Evolutionary conservation across 2,329 filamentous ascomycete genomes (phyloP).

Genomic region (Diaporthe sp.): DNA sequence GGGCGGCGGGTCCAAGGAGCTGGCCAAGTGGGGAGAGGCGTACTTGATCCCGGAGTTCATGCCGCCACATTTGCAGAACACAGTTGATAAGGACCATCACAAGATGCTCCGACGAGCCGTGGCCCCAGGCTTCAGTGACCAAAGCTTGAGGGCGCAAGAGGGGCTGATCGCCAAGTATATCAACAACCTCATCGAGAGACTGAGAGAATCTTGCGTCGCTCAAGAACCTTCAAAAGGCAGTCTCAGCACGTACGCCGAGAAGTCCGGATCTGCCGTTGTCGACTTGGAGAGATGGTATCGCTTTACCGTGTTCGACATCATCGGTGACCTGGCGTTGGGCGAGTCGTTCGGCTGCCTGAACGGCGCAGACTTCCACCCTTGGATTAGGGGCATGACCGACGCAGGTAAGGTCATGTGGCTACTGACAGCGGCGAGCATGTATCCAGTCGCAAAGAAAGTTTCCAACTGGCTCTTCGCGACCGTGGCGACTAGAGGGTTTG

Average conservation of each 20-base stretch:
- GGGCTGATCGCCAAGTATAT: conserved; percentile 44
- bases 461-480: conserved; percentile 11
- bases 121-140: conserved; percentile 48
- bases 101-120: conserved; percentile 41
- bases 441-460: not conserved
- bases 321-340: conserved; percentile 25
- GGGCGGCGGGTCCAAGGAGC: conserved; percentile 20
- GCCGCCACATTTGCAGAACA: conserved; percentile 34
- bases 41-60: conserved; percentile 1
- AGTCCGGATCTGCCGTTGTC: not conserved
- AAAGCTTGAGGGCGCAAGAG: conserved; percentile 47
- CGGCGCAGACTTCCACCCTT: conserved; percentile 1
- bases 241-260: not conserved
- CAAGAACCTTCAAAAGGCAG: not conserved
- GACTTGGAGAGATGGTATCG: conserved; percentile 47
- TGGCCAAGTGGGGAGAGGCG: conserved; percentile 8
- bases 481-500: conserved; percentile 5
- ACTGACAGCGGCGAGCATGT: conserved; percentile 5
- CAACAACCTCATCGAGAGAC: conserved; percentile 42
- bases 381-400: conserved; percentile 10
- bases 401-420: conserved; percentile 26
- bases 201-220: conserved; percentile 23
- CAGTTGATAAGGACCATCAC: conserved; percentile 39
- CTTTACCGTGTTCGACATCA: conserved; percentile 48
- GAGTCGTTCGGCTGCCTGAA: conserved; percentile 29